Conservation (phyloP, 352 stramenopile genomes). For the Achlya hypogyna region DNA sequence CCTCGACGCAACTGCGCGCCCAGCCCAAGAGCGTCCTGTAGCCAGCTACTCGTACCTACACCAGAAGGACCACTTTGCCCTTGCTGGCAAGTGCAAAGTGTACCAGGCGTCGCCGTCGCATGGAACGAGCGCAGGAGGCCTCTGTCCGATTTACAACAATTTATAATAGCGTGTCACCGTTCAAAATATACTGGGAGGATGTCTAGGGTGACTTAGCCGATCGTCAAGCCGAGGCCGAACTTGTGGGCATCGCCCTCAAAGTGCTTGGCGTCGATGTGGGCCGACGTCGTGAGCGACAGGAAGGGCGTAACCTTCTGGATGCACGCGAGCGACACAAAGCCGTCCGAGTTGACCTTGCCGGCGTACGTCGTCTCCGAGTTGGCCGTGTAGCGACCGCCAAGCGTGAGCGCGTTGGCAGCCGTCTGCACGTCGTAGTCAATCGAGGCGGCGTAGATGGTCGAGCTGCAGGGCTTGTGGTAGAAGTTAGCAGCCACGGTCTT, state of each 20-base stretch:
- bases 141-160: conserved; percentile 8
- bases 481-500: conserved; percentile 64
- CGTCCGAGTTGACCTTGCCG: conserved; percentile 77
- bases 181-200: neutral
- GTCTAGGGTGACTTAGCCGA: conserved; percentile 39
- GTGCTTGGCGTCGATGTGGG: conserved; percentile 80
- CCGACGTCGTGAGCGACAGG: conserved; percentile 62
- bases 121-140: too few species aligned
- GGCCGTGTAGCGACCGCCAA: conserved; percentile 67
- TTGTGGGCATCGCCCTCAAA: conserved; percentile 80
- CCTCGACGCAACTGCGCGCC: conserved; percentile 66
- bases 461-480: conserved; percentile 70
- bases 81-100: too few species aligned
- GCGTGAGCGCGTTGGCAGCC: conserved; percentile 63
- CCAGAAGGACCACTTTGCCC: too few species aligned
- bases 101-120: too few species aligned
- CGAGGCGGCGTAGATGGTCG: conserved; percentile 66
- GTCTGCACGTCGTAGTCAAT: conserved; percentile 81
- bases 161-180: conserved; percentile 13
- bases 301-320: conserved; percentile 73
- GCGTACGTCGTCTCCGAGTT: conserved; percentile 69
- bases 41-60: too few species aligned
- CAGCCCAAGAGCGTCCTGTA: too few species aligned
- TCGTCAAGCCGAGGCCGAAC: conserved; percentile 68
- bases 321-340: conserved; percentile 60